Evolutionary conservation across 139 green algal species (phyloP).

Genomic region (Volvox africanus): DNA sequence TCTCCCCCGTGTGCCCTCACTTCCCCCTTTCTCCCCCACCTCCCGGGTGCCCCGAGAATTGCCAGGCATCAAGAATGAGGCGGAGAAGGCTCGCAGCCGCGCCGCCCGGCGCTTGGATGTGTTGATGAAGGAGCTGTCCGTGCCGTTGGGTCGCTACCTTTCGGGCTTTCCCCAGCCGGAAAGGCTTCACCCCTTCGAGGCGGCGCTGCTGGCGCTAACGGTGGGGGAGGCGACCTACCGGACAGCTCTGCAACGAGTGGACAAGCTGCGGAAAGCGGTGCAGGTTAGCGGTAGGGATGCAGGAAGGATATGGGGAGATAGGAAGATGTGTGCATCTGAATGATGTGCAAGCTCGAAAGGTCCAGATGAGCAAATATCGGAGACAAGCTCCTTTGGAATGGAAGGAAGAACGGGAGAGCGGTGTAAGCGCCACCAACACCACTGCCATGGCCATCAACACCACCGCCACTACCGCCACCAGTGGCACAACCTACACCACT

Average conservation of each 20-base stretch:
- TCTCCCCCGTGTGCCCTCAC: no score
- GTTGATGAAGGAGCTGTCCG: conserved; percentile 81
- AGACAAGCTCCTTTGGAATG: no score
- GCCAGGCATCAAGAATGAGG: conserved; percentile 79
- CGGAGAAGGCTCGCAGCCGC: conserved; percentile 77
- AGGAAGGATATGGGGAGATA: background rate
- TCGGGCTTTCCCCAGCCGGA: conserved; percentile 75
- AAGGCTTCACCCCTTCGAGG: conserved; percentile 92
- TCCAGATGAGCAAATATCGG: no score
- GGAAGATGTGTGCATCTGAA: no score
- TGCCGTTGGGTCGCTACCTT: conserved; percentile 76
- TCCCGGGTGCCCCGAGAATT: background rate
- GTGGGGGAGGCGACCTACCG: conserved; percentile 68
- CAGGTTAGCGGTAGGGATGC: conserved; percentile 49
- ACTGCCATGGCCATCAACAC: no score
- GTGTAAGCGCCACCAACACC: no score
- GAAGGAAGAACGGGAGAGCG: no score
- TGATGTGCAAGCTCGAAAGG: no score
- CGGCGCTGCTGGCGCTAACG: conserved; percentile 91
- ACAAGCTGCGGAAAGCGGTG: conserved; percentile 73
- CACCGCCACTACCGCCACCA: no score
- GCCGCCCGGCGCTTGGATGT: conserved; percentile 80
- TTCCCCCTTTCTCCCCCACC: background rate
- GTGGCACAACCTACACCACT: no score
- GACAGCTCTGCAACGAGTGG: conserved; percentile 66